Percentiles rank a stretch among this genome's conserved stretches.
phyloP scores from a whole-genome alignment of 169 alveolate genomes.

The Plasmodium malariae region DNA sequence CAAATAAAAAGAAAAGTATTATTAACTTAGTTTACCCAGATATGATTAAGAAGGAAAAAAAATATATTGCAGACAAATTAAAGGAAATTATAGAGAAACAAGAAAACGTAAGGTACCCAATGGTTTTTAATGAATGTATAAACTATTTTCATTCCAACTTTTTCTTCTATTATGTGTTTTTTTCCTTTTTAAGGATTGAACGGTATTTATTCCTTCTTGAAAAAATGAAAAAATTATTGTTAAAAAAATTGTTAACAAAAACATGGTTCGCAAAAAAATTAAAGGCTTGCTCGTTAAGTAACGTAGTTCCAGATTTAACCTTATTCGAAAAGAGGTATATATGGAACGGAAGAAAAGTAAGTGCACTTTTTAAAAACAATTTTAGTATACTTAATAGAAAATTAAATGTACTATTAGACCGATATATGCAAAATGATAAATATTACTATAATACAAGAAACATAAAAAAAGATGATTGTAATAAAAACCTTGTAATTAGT shows the following conservation, averaged over 20 bases:
- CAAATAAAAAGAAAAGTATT: slow-evolving; percentile 48
- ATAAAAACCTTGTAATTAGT: too few relatives aligned
- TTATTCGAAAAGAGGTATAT: slow-evolving; percentile 46
- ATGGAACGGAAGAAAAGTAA: slow-evolving; percentile 45
- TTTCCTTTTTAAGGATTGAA: slow-evolving; percentile 16
- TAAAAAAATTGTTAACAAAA: too few relatives aligned
- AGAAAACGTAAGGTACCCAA: slow-evolving; percentile 13
- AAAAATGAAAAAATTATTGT: slow-evolving; percentile 23
- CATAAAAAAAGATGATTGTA: too few relatives aligned
- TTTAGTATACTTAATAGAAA: slow-evolving; percentile 17
- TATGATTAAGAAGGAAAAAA: slow-evolving; percentile 32
- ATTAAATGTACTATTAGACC: slow-evolving; percentile 17
- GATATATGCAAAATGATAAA: slow-evolving; percentile 7
- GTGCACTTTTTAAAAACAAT: background rate
- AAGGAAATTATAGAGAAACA: slow-evolving; percentile 48
- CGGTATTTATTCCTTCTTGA: background rate
- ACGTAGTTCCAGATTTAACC: background rate
- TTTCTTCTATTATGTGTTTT: slow-evolving; percentile 25
- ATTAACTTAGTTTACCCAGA: slow-evolving; percentile 34
- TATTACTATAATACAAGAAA: background rate
- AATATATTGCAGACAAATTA: slow-evolving; percentile 3
- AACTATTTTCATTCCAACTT: slow-evolving; percentile 30
- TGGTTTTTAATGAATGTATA: slow-evolving; percentile 25
- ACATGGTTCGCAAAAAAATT: too few relatives aligned
- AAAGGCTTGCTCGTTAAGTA: slow-evolving; percentile 15